Evolutionary conservation across 345 rosid genomes (phyloP), one percentile per base, ranked within the genome.

Genomic region (Brassica carinata): DNA sequence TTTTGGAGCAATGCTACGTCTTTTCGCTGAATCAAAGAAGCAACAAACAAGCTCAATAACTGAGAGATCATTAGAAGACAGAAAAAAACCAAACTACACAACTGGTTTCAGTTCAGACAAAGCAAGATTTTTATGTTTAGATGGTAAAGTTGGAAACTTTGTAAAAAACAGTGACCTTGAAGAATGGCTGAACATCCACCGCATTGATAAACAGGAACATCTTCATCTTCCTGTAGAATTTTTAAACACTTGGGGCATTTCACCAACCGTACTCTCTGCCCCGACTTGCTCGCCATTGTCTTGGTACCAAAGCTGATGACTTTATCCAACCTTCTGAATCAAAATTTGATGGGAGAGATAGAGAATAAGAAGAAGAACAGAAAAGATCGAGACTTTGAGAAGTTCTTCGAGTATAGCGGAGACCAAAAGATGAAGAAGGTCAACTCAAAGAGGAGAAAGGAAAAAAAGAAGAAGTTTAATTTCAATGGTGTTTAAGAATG

Each of bases 171-270:
- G n/a, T 73, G 83, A 94, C 98, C 98, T 86, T 79, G 89, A 59
- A 94, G 93, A 83, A 76, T 71, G 1, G 87, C 30, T 36, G 73
- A 75, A 57, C 98, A 94, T 15, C 86, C 86, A 74, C 98, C 98
- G 61, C 98, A 94, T 69, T 51, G 69, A 70, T 92, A 92, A 17
- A 91, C 86, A 3, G 85, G 89, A 83, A 88, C 72, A 77, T 89
- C 80, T 15, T 85, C 82, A 6, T 79, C 78, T 84, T 92, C 98
- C 2, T 80, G 86, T 72, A 94, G 94, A 82, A 92, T 67, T 72
- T 66, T 29, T 5, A 64, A 38, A 72, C 98, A 92, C 63, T 79
- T 89, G 5, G 98, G 98, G 62, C 98, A 92, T 67, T 69, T 85
- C 66, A 94, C 97, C 1, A 94, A 36, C 72, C 94, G 88, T 81